phyloP scores from a whole-genome alignment of 2,329 filamentous ascomycete species.

The Colletotrichum filicis region DNA sequence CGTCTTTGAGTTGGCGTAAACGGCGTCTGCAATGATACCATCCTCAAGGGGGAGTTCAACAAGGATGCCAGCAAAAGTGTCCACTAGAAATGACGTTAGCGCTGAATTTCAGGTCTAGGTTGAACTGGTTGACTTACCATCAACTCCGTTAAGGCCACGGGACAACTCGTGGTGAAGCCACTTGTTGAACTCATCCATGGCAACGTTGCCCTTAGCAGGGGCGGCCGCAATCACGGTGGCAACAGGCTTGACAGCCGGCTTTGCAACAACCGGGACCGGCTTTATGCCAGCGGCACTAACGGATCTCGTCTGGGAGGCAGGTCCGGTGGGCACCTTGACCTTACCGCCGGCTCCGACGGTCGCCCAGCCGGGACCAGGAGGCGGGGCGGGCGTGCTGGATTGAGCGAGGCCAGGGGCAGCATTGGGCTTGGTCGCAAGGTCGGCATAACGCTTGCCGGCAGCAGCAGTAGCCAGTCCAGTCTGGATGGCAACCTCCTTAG shows the following conservation, averaged over 20 bases:
- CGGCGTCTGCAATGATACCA: slow-evolving; percentile 87
- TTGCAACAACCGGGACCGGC: slow-evolving; percentile 56
- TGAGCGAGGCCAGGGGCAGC: slow-evolving; percentile 45
- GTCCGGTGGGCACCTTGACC: slow-evolving; percentile 77
- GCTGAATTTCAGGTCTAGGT: background rate
- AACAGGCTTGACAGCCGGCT: slow-evolving; percentile 62
- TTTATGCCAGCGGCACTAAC: slow-evolving; percentile 57
- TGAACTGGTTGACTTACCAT: slow-evolving; percentile 56
- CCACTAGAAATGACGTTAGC: slow-evolving; percentile 65
- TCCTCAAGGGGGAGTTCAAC: slow-evolving; percentile 80
- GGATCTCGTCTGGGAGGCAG: slow-evolving; percentile 60
- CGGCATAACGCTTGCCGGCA: slow-evolving; percentile 89
- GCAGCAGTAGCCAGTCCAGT: slow-evolving; percentile 57
- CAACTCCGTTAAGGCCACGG: slow-evolving; percentile 72
- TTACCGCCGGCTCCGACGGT: slow-evolving; percentile 96
- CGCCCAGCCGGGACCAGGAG: slow-evolving; percentile 77
- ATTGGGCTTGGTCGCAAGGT: slow-evolving; percentile 78
- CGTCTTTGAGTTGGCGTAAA: slow-evolving; percentile 87
- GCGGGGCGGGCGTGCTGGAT: slow-evolving; percentile 56
- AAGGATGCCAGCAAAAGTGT: slow-evolving; percentile 82
- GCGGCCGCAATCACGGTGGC: slow-evolving; percentile 57
- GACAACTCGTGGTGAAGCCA: slow-evolving; percentile 86
- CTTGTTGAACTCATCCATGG: slow-evolving; percentile 92
- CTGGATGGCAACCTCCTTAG: slow-evolving; percentile 62
- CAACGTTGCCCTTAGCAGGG: slow-evolving; percentile 60